phyloP scores from a whole-genome alignment of 73 alveolate genomes.

The Paramecium caudatum region DNA sequence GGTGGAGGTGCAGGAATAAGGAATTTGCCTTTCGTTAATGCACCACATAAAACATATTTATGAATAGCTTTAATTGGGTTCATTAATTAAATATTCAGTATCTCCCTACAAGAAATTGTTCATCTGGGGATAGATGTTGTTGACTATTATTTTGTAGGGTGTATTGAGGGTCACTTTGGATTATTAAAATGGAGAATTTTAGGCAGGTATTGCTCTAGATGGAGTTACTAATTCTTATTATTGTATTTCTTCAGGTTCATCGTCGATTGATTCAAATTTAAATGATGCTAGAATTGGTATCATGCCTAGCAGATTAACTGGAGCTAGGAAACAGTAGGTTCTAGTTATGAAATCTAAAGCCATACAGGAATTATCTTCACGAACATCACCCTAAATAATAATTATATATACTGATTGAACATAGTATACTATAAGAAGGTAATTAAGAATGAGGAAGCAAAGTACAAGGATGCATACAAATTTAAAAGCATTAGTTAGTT shows the following conservation, averaged over 20 bases:
- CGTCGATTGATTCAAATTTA: conserved; percentile 26
- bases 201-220: not conserved
- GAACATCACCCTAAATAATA: conserved; percentile 38
- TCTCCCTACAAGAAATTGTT: not conserved
- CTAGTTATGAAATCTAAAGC: conserved; percentile 48
- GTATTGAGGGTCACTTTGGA: not conserved
- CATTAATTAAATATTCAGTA: too few relatives aligned
- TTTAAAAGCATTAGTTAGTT: conserved; percentile 60
- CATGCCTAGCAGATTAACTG: not conserved
- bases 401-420: conserved; percentile 42
- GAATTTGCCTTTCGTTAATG: too few relatives aligned
- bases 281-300: conserved; percentile 44
- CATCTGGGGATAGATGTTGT: not conserved
- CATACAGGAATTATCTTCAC: not conserved
- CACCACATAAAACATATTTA: too few relatives aligned
- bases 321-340: conserved; percentile 48
- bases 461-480: conserved; percentile 25
- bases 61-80: too few relatives aligned
- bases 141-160: not conserved
- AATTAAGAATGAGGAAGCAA: conserved; percentile 41
- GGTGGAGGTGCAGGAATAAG: too few relatives aligned
- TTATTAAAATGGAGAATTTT: not conserved
- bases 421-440: conserved; percentile 41
- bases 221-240: not conserved
- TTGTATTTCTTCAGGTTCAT: not conserved